These are phyloP conservation scores for Colletotrichum sp. DNA, from an alignment of 2,329 filamentous ascomycete genomes.

Conservation along the genomic window DNA sequence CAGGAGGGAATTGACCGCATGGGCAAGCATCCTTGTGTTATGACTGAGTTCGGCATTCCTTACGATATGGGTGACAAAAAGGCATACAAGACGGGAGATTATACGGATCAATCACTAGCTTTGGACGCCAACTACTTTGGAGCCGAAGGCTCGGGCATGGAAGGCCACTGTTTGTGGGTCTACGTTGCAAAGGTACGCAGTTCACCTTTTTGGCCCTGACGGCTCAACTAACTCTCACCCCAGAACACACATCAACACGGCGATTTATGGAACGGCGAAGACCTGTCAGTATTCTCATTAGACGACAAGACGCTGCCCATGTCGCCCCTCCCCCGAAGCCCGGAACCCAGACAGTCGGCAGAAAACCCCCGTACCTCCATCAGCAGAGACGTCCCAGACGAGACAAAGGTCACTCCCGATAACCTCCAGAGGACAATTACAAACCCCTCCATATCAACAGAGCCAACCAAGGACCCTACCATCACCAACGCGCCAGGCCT, in stretches of 20 bases:
- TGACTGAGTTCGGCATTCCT: slow-evolving; percentile 96
- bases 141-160: slow-evolving; percentile 81
- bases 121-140: slow-evolving; percentile 97
- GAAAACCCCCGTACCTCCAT: slow-evolving; percentile 6
- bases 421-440: slow-evolving; percentile 79
- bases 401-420: slow-evolving; percentile 69
- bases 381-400: slow-evolving; percentile 51
- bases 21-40: slow-evolving; percentile 85
- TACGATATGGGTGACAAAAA: slow-evolving; percentile 99
- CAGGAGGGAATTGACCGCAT: slow-evolving; percentile 89
- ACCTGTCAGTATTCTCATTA: slow-evolving; percentile 85
- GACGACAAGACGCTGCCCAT: slow-evolving; percentile 75
- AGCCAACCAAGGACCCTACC: slow-evolving; percentile 57
- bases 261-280: slow-evolving; percentile 97
- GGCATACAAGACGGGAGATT: slow-evolving; percentile 95
- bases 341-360: slow-evolving; percentile 33
- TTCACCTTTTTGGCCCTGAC: not conserved
- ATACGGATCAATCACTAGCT: slow-evolving; percentile 87
- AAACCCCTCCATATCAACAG: slow-evolving; percentile 68
- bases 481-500: slow-evolving; percentile 73
- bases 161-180: slow-evolving; percentile 89
- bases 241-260: slow-evolving; percentile 88
- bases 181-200: slow-evolving; percentile 73
- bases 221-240: not conserved
- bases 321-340: slow-evolving; percentile 52